Evolutionary conservation across 2,329 filamentous ascomycete species (phyloP), one percentile per base, ranked within the genome.

Genomic region (Colletotrichum brevisporum): DNA sequence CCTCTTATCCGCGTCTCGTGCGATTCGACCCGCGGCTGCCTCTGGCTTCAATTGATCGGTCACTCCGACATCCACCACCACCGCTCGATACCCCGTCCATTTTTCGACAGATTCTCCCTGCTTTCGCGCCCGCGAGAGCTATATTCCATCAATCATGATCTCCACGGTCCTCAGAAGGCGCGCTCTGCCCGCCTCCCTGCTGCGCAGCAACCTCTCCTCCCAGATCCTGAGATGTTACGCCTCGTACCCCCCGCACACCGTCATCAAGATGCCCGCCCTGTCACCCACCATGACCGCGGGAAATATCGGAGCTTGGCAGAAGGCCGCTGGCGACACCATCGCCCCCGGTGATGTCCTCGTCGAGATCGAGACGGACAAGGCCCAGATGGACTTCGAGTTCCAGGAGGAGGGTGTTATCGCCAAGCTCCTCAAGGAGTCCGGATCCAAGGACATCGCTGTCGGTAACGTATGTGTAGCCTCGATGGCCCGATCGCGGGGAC

Each of bases 341-440:
- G 86, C 89, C 67, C 95, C 97, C 60, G 96, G 96, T 80, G 96
- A 99, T 81, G 96, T 99, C 54, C 86, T 99, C 75, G 95, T 97
- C 75, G 95, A 97, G 88, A 97, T 98, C 78, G 96, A 99, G 89
- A 99, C 96, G 76, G 96, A 99, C 85, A 99, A 99, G 89, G 96
- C 96, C 73, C 96, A 98, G 86, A 99, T 99, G 96, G 96, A 99
- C 86, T 98, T 99, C 81, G 96, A 99, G 84, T 98, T 97, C 84
- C 96, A 99, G 84, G 96, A 99, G 78, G 96, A 98, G 81, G 96
- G 95, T 86, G 89, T 97, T 70, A 88, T 99, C 75, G 95, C 96
- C 77, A 97, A 97, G 89, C 89, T 98, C 73, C 86, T 99, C 78
- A 96, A 94, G 85, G 93, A 97, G 53, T 91, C 92, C 70, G 97